Percentiles rank a stretch among this genome's conserved stretches.
phyloP scores from a whole-genome alignment of 1,284 basidiomycete species.

The Boletellus sp. region DNA sequence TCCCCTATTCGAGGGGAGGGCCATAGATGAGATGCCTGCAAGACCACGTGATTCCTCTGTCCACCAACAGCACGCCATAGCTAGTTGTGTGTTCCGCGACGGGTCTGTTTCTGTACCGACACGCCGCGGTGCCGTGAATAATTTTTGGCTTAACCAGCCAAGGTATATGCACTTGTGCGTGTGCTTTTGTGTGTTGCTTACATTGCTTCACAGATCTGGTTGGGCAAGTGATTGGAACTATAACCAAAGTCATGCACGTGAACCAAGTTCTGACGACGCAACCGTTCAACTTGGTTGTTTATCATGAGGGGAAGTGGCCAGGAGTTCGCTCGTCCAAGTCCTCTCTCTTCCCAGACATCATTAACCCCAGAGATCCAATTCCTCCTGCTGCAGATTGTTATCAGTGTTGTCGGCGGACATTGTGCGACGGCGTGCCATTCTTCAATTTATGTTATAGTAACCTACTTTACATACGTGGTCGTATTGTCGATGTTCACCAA shows the following conservation, averaged over 20 bases:
- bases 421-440: not conserved
- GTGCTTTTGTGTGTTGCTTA: conserved; percentile 4
- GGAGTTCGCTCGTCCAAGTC: conserved; percentile 5
- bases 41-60: not conserved
- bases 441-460: conserved; percentile 12
- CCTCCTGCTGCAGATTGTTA: conserved; percentile 1
- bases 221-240: conserved; percentile 27
- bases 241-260: conserved; percentile 7
- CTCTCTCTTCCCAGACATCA: conserved; percentile 10
- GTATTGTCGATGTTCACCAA: not conserved
- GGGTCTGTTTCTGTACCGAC: conserved; percentile 3
- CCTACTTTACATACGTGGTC: conserved; percentile 20
- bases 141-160: conserved; percentile 5
- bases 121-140: conserved; percentile 1
- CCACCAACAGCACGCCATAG: not conserved
- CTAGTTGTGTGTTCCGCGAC: not conserved
- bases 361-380: conserved; percentile 6
- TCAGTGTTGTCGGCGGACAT: not conserved
- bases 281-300: conserved; percentile 2
- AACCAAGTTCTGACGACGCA: conserved; percentile 3
- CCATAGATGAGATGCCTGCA: conserved; percentile 7
- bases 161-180: conserved; percentile 7
- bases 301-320: conserved; percentile 5
- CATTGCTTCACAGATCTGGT: conserved; percentile 7
- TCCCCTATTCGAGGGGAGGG: conserved; percentile 8